A percentile compares a stretch with the other conserved stretches of the same genome.
Conservation (phyloP, 202 grass and related monocot genomes). For the Saccharum hybrid region DNA sequence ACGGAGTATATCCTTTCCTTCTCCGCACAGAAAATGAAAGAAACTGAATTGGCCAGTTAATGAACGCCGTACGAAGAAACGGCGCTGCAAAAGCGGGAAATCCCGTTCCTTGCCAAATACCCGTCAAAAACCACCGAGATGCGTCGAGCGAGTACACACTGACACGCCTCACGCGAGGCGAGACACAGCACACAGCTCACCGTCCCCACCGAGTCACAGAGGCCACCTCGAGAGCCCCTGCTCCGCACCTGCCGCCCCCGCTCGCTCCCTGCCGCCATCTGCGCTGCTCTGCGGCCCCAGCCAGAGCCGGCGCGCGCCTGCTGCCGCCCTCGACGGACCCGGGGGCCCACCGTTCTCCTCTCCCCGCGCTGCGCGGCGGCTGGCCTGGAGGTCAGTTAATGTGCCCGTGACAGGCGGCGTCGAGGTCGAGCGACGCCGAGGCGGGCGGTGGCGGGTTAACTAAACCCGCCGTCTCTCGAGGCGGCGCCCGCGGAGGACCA, state of each 20-base stretch:
- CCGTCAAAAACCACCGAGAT: background rate
- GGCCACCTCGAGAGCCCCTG: too few relatives aligned
- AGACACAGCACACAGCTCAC: background rate
- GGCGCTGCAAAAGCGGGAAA: background rate
- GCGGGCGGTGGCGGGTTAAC: slow-evolving; percentile 23
- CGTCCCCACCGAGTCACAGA: background rate
- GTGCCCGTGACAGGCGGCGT: slow-evolving; percentile 47
- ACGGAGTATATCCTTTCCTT: too few relatives aligned
- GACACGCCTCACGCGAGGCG: background rate
- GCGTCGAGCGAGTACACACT: background rate
- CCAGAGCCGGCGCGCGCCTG: slow-evolving; percentile 21
- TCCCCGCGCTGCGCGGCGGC: background rate
- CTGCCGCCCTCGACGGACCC: slow-evolving; percentile 21
- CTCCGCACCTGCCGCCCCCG: too few relatives aligned
- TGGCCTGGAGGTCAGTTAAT: slow-evolving; percentile 14
- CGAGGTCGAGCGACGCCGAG: background rate
- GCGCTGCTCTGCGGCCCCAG: background rate
- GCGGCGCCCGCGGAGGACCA: background rate
- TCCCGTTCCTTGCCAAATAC: background rate
- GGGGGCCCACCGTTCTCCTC: background rate
- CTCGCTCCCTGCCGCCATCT: background rate
- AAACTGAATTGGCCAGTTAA: background rate
- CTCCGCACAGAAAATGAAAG: too few relatives aligned
- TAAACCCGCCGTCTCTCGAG: background rate
- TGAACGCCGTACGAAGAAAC: background rate